phyloP scores from a whole-genome alignment of 805 yeast species.

The Monosporozyma servazzii region DNA sequence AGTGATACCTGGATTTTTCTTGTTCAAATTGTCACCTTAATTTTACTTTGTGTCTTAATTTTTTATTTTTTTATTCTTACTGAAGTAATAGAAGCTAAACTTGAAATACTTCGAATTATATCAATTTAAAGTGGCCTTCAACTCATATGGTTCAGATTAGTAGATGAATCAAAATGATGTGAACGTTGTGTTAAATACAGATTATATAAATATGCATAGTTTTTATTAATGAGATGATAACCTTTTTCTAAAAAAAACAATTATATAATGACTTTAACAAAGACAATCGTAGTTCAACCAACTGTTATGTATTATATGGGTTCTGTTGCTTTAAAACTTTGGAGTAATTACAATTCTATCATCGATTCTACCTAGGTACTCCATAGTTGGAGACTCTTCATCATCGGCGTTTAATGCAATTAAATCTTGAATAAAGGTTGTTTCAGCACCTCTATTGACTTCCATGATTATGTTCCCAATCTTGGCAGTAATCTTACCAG shows the following conservation, averaged over 20 bases:
- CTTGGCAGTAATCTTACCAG: slow-evolving; percentile 71
- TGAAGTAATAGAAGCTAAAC: background rate
- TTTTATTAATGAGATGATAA: background rate
- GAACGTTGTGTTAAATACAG: too few relatives aligned
- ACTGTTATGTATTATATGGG: background rate
- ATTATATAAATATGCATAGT: background rate
- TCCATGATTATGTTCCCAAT: slow-evolving; percentile 64
- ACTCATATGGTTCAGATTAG: too few relatives aligned
- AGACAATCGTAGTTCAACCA: background rate
- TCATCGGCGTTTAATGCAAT: slow-evolving; percentile 40
- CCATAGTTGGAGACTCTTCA: slow-evolving; percentile 35
- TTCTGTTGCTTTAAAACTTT: slow-evolving; percentile 22
- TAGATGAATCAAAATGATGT: background rate
- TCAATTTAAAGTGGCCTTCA: too few relatives aligned
- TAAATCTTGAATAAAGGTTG: slow-evolving; percentile 66
- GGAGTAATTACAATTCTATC: slow-evolving; percentile 56
- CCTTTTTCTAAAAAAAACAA: background rate
- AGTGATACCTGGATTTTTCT: too few relatives aligned
- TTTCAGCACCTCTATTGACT: slow-evolving; percentile 60
- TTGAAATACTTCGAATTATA: background rate
- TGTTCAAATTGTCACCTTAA: background rate
- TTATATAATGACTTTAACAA: background rate
- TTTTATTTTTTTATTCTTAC: background rate
- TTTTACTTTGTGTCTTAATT: background rate
- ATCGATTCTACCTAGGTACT: slow-evolving; percentile 45